Evolutionary conservation across 2,329 filamentous ascomycete species (phyloP).

Genomic region (Monosporascus sp.): DNA sequence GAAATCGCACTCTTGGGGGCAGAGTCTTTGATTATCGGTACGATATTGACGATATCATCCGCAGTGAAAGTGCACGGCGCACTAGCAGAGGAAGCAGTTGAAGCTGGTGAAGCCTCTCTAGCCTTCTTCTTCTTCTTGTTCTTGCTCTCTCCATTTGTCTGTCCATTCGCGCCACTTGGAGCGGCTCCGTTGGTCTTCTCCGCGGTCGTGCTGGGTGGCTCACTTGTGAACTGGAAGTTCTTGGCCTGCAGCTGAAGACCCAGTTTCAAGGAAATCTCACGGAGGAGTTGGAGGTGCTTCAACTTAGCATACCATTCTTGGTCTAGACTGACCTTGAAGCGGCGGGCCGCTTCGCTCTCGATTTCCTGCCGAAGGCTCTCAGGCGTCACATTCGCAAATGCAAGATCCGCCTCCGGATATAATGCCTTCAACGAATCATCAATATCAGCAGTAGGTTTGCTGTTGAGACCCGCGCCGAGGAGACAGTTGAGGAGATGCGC

Average conservation of each 20-base stretch:
- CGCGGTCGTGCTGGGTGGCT: conserved; percentile 23
- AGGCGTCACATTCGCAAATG: conserved; percentile 75
- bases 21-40: conserved; percentile 94
- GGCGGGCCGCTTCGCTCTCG: conserved; percentile 62
- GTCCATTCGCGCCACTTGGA: conserved; percentile 34
- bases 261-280: conserved; percentile 83
- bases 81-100: conserved; percentile 37
- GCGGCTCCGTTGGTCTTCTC: conserved; percentile 27
- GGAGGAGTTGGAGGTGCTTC: conserved; percentile 77
- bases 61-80: conserved; percentile 62
- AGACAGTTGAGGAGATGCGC: conserved; percentile 92
- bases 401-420: conserved; percentile 77
- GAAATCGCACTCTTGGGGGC: conserved; percentile 85
- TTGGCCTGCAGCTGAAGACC: conserved; percentile 83
- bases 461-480: conserved; percentile 70
- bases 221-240: conserved; percentile 61
- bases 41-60: conserved; percentile 85
- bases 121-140: conserved; percentile 61
- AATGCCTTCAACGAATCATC: conserved; percentile 69
- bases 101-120: conserved; percentile 49
- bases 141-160: conserved; percentile 39
- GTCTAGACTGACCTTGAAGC: conserved; percentile 73
- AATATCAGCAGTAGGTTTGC: conserved; percentile 71
- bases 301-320: conserved; percentile 62
- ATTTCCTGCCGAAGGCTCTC: conserved; percentile 66